These are phyloP conservation scores for Aspergillus cejpii DNA, from an alignment of 2,329 filamentous ascomycete species.

Conservation along the genomic window DNA sequence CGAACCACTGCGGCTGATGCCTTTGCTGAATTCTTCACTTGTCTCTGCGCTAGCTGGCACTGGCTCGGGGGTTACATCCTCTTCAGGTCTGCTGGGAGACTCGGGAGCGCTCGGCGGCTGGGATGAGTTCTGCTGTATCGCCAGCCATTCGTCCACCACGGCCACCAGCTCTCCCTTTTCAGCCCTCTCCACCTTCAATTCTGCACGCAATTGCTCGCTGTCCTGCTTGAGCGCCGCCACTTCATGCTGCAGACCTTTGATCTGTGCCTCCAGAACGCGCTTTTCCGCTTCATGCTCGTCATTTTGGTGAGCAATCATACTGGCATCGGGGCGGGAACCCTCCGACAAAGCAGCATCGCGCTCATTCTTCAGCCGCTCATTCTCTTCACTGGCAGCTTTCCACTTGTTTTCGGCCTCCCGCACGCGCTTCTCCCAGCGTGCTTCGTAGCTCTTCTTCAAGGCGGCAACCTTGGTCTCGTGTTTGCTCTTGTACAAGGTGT, in stretches of 20 bases:
- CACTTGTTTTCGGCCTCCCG: slow-evolving; percentile 68
- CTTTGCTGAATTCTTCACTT: slow-evolving; percentile 19
- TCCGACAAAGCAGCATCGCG: slow-evolving; percentile 61
- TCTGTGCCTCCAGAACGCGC: slow-evolving; percentile 63
- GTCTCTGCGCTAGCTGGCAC: slow-evolving; percentile 9
- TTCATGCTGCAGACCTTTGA: slow-evolving; percentile 68
- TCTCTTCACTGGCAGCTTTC: slow-evolving; percentile 63
- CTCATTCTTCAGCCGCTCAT: slow-evolving; percentile 63
- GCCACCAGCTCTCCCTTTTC: slow-evolving; percentile 46
- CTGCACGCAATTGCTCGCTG: slow-evolving; percentile 57
- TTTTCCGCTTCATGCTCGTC: slow-evolving; percentile 62
- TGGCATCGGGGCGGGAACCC: slow-evolving; percentile 44
- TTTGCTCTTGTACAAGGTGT: slow-evolving; percentile 91
- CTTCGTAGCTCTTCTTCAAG: slow-evolving; percentile 74
- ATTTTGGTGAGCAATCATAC: slow-evolving; percentile 39
- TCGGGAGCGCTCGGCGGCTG: slow-evolving; percentile 2
- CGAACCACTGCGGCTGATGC: slow-evolving; percentile 23
- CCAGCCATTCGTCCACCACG: slow-evolving; percentile 42
- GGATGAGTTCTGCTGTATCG: slow-evolving; percentile 33
- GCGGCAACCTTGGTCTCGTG: slow-evolving; percentile 94
- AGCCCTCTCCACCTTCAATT: slow-evolving; percentile 48
- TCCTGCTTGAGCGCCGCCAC: slow-evolving; percentile 63
- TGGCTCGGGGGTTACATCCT: slow-evolving; percentile 10
- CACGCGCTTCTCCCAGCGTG: slow-evolving; percentile 81
- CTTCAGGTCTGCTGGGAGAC: background rate